These are phyloP conservation scores for Golubevia sp. DNA, from an alignment of 1,284 basidiomycete species.

Conservation along the genomic window DNA sequence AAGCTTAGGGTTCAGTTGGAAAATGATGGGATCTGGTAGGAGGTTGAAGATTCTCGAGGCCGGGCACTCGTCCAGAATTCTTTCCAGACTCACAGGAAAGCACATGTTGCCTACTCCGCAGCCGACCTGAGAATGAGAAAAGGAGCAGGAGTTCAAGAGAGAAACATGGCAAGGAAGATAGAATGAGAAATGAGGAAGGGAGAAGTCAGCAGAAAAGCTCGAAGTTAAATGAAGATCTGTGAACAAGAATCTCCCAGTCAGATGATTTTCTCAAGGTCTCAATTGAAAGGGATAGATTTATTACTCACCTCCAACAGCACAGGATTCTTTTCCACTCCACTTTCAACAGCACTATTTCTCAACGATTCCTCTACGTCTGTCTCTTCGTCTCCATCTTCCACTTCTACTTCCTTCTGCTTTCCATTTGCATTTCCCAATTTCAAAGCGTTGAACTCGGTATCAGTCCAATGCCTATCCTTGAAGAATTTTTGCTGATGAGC, in stretches of 20 bases:
- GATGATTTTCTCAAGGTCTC: too few relatives aligned
- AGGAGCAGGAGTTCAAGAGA: too few relatives aligned
- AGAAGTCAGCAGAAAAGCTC: too few relatives aligned
- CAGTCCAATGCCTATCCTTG: conserved; percentile 57
- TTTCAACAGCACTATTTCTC: background rate
- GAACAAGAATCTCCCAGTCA: too few relatives aligned
- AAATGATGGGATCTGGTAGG: conserved; percentile 4
- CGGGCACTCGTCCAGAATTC: background rate
- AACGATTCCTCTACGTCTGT: background rate
- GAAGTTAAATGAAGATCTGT: too few relatives aligned
- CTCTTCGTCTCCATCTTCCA: conserved; percentile 2
- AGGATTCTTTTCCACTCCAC: background rate
- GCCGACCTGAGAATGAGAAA: conserved; percentile 17
- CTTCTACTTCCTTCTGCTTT: conserved; percentile 6
- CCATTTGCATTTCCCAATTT: conserved; percentile 13
- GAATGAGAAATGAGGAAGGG: too few relatives aligned
- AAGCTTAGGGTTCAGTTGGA: too few relatives aligned
- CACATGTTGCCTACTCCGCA: conserved; percentile 60
- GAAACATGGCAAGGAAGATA: too few relatives aligned
- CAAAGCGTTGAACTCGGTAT: conserved; percentile 42
- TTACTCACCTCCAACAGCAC: conserved; percentile 38
- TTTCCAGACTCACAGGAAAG: conserved; percentile 31
- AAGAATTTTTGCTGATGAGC: conserved; percentile 5
- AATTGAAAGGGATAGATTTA: too few relatives aligned
- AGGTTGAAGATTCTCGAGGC: conserved; percentile 4